Conservation (phyloP, 1,284 basidiomycete genomes). For the Cutaneotrichosporon sp. region DNA sequence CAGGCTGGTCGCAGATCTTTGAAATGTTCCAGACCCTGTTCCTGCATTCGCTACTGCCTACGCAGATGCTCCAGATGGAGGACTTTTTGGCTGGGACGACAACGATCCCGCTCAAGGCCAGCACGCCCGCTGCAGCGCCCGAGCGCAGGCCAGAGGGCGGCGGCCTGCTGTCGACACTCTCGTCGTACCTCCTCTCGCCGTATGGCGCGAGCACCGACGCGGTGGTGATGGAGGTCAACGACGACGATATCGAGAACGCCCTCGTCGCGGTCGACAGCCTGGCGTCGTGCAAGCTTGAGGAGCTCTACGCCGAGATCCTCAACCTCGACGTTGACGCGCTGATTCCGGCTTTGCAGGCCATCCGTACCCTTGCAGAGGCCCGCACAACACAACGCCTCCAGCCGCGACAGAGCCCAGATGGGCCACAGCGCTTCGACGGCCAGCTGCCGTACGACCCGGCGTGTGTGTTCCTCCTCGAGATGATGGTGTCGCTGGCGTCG, state of each 20-base stretch:
- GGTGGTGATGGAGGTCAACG: constrained; percentile 66
- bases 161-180: constrained; percentile 86
- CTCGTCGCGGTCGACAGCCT: constrained; percentile 94
- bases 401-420: constrained; percentile 56
- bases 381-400: constrained; percentile 35
- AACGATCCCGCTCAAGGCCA: constrained; percentile 78
- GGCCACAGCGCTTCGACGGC: constrained; percentile 40
- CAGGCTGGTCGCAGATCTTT: constrained; percentile 94
- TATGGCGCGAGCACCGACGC: constrained; percentile 69
- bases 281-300: constrained; percentile 85
- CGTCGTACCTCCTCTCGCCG: constrained; percentile 94
- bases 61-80: constrained; percentile 87
- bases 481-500: constrained; percentile 79
- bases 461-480: constrained; percentile 88
- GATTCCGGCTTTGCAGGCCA: constrained; percentile 71
- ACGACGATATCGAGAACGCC: constrained; percentile 87
- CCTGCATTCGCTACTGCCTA: constrained; percentile 82
- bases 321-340: constrained; percentile 71
- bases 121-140: constrained; percentile 59
- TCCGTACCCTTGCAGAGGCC: constrained; percentile 79
- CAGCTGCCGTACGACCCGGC: constrained; percentile 85
- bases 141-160: constrained; percentile 74
- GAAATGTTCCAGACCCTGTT: constrained; percentile 98
- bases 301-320: constrained; percentile 88
- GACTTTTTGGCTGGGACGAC: constrained; percentile 87